These are phyloP conservation scores for Pichia sp. DNA, from an alignment of 1,139 yeast genomes.

Conservation along the genomic window DNA sequence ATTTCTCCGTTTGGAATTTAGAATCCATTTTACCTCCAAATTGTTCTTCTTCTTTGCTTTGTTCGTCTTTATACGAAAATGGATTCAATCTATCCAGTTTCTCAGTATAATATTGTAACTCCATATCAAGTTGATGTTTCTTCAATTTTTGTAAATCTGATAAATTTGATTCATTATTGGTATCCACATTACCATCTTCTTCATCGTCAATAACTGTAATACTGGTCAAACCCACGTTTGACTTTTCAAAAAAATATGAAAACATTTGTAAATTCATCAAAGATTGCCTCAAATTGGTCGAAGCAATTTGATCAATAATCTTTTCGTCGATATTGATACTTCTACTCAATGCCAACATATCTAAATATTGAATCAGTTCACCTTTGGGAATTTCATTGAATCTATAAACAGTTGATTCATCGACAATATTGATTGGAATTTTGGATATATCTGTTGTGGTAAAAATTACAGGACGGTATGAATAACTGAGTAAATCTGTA, in stretches of 20 bases:
- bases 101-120: conserved; percentile 1
- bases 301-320: conserved; percentile 13
- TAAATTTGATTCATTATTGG: not conserved
- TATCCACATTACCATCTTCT: not conserved
- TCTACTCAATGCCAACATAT: conserved; percentile 19
- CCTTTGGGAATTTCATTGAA: conserved; percentile 10
- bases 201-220: conserved; percentile 2
- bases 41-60: not conserved
- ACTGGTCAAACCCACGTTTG: conserved; percentile 14
- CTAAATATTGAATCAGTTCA: conserved; percentile 17
- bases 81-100: not conserved
- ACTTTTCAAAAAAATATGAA: conserved; percentile 14
- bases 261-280: conserved; percentile 23
- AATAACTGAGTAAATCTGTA: conserved; percentile 50
- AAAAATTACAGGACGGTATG: conserved; percentile 73
- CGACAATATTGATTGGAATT: conserved; percentile 47
- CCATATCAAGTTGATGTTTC: not conserved
- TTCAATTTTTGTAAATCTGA: not conserved
- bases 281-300: conserved; percentile 19
- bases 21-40: not conserved
- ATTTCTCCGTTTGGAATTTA: not conserved
- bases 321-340: conserved; percentile 15
- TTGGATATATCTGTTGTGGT: conserved; percentile 55
- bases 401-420: conserved; percentile 25
- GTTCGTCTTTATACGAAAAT: not conserved